These are phyloP conservation scores for Hypoxylon sp. DNA, from an alignment of 2,329 filamentous ascomycete species.

Conservation along the genomic window DNA sequence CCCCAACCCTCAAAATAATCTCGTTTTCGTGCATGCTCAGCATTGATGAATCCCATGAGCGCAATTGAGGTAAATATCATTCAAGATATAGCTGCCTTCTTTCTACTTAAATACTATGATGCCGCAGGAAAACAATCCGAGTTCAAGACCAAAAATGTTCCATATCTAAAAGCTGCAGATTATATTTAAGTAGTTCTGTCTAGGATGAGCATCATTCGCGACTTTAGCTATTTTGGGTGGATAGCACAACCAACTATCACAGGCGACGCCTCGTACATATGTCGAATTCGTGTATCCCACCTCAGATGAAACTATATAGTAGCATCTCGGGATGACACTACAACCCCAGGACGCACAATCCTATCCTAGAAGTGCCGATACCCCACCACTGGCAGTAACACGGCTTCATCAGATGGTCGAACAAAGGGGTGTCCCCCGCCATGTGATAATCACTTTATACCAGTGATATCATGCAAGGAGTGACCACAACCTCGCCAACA, in stretches of 20 bases:
- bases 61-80: not conserved
- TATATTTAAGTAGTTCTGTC: not conserved
- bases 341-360: conserved; percentile 6
- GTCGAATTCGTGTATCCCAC: not conserved
- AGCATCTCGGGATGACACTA: conserved; percentile 1
- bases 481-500: not conserved
- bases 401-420: not conserved
- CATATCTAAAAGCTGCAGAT: not conserved
- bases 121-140: not conserved
- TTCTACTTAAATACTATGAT: not conserved
- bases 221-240: not conserved
- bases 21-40: too few species aligned
- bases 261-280: not conserved
- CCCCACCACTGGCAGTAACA: conserved; percentile 23
- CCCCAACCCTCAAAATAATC: too few species aligned
- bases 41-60: too few species aligned
- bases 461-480: not conserved
- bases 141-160: not conserved
- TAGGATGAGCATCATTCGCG: not conserved
- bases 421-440: conserved; percentile 4
- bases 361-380: conserved; percentile 24
- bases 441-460: not conserved
- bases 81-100: not conserved
- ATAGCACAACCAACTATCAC: not conserved
- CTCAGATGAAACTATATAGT: not conserved